Evolutionary conservation across 768 basidiomycete species (phyloP), one percentile per base, ranked within the genome.

Genomic region (Mycena polygramma): DNA sequence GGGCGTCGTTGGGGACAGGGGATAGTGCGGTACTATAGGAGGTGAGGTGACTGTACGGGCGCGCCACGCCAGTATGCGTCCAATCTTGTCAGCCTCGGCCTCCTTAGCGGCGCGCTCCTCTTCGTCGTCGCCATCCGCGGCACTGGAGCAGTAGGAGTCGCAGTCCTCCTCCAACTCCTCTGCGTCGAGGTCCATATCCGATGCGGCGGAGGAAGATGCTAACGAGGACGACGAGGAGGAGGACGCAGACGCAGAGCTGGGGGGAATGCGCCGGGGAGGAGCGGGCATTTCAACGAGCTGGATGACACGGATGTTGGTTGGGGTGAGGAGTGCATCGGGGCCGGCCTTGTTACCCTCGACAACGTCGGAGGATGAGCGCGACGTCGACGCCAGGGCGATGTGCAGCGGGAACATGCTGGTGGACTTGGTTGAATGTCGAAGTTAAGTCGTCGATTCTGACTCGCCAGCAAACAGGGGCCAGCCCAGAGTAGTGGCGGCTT

Each of bases 61-160:
- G 67, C 92, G 84, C 93, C 93, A 94, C 17, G 87, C 86, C 24
- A 89, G 85, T 65, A 94, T 89, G 70, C 93, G 90, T 75, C 86
- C 89, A 85, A 91, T 87, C 30, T 79, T 81, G n/a, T 77, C 78
- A 72, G 87, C 87, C 30, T 87, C 87, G 66, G 85, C 78, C 68
- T 81, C 77, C 0, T 83, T 78, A 10, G 79, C 79, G 72, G 87
- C 86, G n/a, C 87, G 87, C 67, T 85, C 78, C 71, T 82, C 77
- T 0, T 84, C 82, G 7, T 78, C 83, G 17, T 81, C 82, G 65
- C 82, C 72, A 70, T 80, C 77, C 20, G 26, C 49, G 35, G 54
- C 61, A 26, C 66, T 68, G 30, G 66, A 68, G 63, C 71, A 72
- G 26, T 72, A 69, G 7, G 60, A 67, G n/a, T 87, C 87, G 66